Evolutionary conservation across 1,139 yeast species (phyloP), one percentile per base, ranked within the genome.

Genomic region (Taphrina deformans): DNA sequence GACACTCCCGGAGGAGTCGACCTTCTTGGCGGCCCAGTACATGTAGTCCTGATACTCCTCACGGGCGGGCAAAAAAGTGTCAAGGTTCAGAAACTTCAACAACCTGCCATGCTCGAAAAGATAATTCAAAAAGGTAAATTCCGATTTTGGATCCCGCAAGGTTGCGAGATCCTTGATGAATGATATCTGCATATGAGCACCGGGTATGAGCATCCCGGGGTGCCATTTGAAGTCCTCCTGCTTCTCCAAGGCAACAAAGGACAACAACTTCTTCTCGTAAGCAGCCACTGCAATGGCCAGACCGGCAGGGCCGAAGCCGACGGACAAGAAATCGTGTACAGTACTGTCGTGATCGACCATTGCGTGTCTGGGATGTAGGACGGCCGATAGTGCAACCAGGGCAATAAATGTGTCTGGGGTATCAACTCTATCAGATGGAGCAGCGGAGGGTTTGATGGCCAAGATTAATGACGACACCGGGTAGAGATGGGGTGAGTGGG

Each of bases 221-320:
- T 71, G 73, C 73, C 73, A 71, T 10, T 56, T 40, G 48, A 70
- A 71, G 38, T 41, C 31, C 4, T 53, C 35, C 26, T 68, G 69
- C 51, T 67, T 65, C 51, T 71, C 73, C 26, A 70, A 51, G 55
- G 67, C 70, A 12, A 62, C 41, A 31, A 46, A 55, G 12, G 61
- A 44, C 18, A 62, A 52, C n/a, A 16, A 31, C 1, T 55, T 56
- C 23, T 65, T 65, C 24, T 69, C 69, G 31, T 55, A 58, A 6
- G 70, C 41, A n/a, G 71, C 71, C n/a, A 71, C 65, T 12, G 72
- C 71, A 35, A 70, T 59, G 3, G 73, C 69, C 10, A 71, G 65
- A 9, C 70, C 68, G 1, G 73, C 71, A 7, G 73, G 73, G 5
- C 73, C 73, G 50, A 71, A 71, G 18, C 73, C 73, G 44, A 71